Conservation (phyloP, 2,329 filamentous ascomycete species). For the Venturia aucupariae region DNA sequence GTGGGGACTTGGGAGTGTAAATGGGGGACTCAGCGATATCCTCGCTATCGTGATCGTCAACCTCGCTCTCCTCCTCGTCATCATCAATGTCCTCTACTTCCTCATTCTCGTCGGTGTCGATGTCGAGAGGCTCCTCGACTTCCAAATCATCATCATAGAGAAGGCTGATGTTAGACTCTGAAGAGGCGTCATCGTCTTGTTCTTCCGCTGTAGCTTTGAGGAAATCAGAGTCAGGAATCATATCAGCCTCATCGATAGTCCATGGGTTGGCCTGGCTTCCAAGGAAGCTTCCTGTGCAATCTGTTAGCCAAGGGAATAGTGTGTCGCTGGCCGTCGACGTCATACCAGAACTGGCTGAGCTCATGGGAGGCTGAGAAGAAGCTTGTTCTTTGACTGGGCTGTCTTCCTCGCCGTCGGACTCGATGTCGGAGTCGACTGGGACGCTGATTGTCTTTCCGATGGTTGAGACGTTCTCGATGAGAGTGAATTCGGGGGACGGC, state of each 20-base stretch:
- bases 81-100: not conserved
- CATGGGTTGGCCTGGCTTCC: constrained; percentile 4
- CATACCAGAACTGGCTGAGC: not conserved
- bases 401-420: constrained; percentile 5
- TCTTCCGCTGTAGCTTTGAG: not conserved
- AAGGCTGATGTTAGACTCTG: constrained; percentile 2
- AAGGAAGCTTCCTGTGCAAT: not conserved
- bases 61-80: not conserved
- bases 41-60: not conserved
- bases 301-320: not conserved
- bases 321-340: not conserved
- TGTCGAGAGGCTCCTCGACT: not conserved
- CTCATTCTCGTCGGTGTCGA: not conserved
- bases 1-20: constrained; percentile 1
- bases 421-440: not conserved
- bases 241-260: not conserved
- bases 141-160: not conserved
- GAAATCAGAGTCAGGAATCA: not conserved
- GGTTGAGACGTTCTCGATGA: not conserved
- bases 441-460: not conserved
- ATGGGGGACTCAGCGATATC: constrained; percentile 1
- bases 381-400: not conserved
- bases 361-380: not conserved
- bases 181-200: not conserved
- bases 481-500: not conserved